These are phyloP conservation scores for Botryococcus braunii DNA, from an alignment of 163 green algal species.

Conservation along the genomic window DNA sequence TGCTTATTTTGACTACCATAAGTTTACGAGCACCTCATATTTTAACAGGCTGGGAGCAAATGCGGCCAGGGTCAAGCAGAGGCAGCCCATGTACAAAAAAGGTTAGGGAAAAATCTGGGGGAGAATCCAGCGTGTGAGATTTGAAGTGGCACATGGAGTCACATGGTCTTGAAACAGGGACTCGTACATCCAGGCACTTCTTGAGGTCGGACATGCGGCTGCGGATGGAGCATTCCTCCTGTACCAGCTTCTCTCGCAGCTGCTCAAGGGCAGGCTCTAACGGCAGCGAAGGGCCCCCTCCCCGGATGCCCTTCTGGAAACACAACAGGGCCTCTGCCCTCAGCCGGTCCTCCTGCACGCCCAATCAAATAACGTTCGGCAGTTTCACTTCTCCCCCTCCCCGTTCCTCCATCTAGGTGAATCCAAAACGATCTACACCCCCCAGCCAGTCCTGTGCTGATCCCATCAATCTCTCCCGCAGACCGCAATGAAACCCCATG, in stretches of 20 bases:
- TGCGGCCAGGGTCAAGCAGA: too few species aligned
- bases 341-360: slow-evolving; percentile 5
- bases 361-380: too few species aligned
- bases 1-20: too few species aligned
- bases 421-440: too few species aligned
- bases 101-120: neutral
- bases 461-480: too few species aligned
- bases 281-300: neutral
- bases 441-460: too few species aligned
- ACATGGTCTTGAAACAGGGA: neutral
- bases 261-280: slow-evolving; percentile 12
- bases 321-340: slow-evolving; percentile 2
- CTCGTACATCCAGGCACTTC: slow-evolving; percentile 10
- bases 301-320: slow-evolving; percentile 3
- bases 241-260: neutral
- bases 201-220: slow-evolving; percentile 14
- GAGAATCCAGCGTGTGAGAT: neutral
- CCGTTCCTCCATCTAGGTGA: too few species aligned
- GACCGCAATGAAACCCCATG: too few species aligned
- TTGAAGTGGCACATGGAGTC: too few species aligned
- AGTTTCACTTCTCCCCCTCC: too few species aligned
- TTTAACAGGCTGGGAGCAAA: too few species aligned
- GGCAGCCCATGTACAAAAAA: neutral
- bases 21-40: too few species aligned
- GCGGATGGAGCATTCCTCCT: neutral